Conservation (phyloP, 1,284 basidiomycete species). For the Xerocomus nothofagi region DNA sequence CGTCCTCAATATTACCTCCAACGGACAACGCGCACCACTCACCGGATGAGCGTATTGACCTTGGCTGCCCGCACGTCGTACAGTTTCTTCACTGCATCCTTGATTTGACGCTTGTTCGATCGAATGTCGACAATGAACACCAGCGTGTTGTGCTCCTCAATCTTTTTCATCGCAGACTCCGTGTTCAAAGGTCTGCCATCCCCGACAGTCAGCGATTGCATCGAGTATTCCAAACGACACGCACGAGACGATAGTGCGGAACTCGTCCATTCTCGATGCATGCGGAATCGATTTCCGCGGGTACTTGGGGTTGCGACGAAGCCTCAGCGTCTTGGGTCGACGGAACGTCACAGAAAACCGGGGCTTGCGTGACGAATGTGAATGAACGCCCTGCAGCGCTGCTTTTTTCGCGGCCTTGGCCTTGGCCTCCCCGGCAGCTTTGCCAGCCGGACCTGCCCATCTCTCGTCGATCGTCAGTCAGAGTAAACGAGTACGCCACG, state of each 20-base stretch:
- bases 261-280: conserved; percentile 97
- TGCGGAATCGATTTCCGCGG: conserved; percentile 90
- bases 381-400: conserved; percentile 83
- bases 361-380: conserved; percentile 79
- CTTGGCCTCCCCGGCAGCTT: conserved; percentile 62
- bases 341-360: conserved; percentile 92
- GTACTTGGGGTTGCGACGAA: conserved; percentile 88
- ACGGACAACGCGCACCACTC: conserved; percentile 27
- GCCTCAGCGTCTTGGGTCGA: conserved; percentile 92
- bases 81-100: conserved; percentile 98
- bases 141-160: conserved; percentile 99
- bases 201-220: conserved; percentile 22
- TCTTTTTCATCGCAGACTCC: conserved; percentile 95
- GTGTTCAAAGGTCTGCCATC: conserved; percentile 70
- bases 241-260: conserved; percentile 89
- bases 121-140: conserved; percentile 97
- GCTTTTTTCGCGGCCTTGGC: conserved; percentile 97
- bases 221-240: conserved; percentile 32
- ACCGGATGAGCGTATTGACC: conserved; percentile 98
- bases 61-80: conserved; percentile 97
- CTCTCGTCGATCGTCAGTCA: neutral
- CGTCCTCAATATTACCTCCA: neutral
- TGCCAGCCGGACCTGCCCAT: conserved; percentile 19
- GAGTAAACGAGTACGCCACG: conserved; percentile 20
- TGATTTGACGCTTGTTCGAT: conserved; percentile 98